phyloP scores from a whole-genome alignment of 2,329 filamentous ascomycete genomes.

The Penicillium sp. region DNA sequence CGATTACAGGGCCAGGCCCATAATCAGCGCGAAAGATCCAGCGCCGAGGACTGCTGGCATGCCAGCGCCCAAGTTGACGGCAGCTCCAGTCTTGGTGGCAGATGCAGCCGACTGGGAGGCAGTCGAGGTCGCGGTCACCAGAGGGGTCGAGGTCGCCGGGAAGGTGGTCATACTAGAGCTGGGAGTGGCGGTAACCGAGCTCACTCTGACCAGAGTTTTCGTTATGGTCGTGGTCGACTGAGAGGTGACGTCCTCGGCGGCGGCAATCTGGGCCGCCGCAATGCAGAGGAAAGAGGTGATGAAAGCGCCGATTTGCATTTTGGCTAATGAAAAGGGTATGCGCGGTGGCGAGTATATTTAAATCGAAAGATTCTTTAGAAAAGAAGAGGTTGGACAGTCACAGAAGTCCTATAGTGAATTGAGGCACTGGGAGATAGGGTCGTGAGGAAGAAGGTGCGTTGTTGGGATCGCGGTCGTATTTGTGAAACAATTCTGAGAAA shows the following conservation, averaged over 20 bases:
- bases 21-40: conserved; percentile 42
- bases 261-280: conserved; percentile 36
- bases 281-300: conserved; percentile 41
- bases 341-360: neutral
- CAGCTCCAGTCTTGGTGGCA: conserved; percentile 25
- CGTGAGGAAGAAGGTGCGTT: conserved; percentile 5
- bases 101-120: conserved; percentile 18
- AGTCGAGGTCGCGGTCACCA: conserved; percentile 14
- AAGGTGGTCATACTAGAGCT: conserved; percentile 22
- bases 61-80: conserved; percentile 23
- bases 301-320: conserved; percentile 43
- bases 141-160: conserved; percentile 27
- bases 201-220: conserved; percentile 50
- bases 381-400: conserved; percentile 3
- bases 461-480: conserved; percentile 2
- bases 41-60: conserved; percentile 40
- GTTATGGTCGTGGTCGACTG: conserved; percentile 44
- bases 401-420: conserved; percentile 6
- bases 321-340: conserved; percentile 14
- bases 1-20: conserved; percentile 40
- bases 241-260: conserved; percentile 32
- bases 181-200: conserved; percentile 41
- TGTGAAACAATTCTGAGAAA: conserved; percentile 6
- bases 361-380: neutral
- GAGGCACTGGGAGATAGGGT: conserved; percentile 1